Conservation (phyloP, 306 rosid species). For the Prosopis cineraria region DNA sequence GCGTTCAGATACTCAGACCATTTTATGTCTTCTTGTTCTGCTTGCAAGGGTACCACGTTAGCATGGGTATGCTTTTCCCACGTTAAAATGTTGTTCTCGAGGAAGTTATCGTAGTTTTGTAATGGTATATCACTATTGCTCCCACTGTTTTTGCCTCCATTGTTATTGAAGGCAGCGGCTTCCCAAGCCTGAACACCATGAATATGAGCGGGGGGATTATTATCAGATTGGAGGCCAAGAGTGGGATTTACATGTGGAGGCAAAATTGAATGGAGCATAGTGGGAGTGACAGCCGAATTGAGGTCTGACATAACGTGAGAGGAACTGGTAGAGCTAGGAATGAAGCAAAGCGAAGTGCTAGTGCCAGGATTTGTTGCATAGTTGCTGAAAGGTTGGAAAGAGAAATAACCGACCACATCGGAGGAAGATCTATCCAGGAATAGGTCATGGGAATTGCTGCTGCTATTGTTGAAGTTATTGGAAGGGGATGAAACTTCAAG, state of each 20-base stretch:
- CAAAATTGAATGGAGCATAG: constrained; percentile 46
- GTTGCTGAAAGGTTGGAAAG: constrained; percentile 55
- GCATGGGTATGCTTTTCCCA: constrained; percentile 43
- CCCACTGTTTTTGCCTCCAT: constrained; percentile 17
- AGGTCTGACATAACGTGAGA: constrained; percentile 50
- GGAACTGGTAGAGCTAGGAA: constrained; percentile 48
- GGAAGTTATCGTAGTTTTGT: constrained; percentile 42
- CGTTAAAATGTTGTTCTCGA: constrained; percentile 32
- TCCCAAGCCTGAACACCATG: constrained; percentile 51
- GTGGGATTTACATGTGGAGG: constrained; percentile 47
- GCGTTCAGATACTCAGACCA: constrained; percentile 74
- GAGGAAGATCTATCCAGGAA: constrained; percentile 53
- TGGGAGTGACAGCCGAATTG: constrained; percentile 21
- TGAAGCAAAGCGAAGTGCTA: constrained; percentile 47
- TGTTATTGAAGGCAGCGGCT: constrained; percentile 29
- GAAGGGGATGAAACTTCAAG: constrained; percentile 45
- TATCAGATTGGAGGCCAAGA: constrained; percentile 52
- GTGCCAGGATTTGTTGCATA: constrained; percentile 46
- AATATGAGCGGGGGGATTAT: constrained; percentile 30
- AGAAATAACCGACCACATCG: constrained; percentile 52
- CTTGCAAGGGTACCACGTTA: constrained; percentile 32
- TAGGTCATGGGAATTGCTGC: constrained; percentile 42
- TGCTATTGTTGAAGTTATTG: constrained; percentile 31
- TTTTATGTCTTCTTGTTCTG: constrained; percentile 59
- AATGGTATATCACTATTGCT: constrained; percentile 27